These are phyloP conservation scores for Cladophialophora yegresii DNA, from an alignment of 2,329 filamentous ascomycete species.

Conservation along the genomic window DNA sequence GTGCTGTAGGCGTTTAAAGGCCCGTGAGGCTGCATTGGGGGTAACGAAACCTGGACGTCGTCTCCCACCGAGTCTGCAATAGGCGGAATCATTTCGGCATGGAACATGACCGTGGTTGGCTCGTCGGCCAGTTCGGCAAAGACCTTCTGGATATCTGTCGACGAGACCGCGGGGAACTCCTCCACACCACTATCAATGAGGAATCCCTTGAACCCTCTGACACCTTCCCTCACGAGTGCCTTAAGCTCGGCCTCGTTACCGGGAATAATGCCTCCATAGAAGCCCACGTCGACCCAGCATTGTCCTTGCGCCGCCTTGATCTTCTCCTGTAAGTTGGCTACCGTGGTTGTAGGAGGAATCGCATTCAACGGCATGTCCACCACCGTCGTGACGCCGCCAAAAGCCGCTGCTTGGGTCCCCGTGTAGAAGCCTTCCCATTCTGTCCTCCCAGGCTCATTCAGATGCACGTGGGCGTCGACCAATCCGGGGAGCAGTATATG, in stretches of 20 bases:
- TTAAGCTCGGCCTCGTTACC: conserved; percentile 81
- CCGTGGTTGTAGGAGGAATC: conserved; percentile 91
- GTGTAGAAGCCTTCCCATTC: conserved; percentile 99
- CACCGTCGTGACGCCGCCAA: conserved; percentile 93
- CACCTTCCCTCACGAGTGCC: conserved; percentile 78
- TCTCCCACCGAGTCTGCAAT: conserved; percentile 78
- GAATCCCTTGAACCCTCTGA: conserved; percentile 96
- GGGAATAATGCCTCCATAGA: conserved; percentile 92
- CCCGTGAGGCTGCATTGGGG: conserved; percentile 70
- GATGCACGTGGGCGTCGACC: conserved; percentile 94
- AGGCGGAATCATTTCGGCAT: conserved; percentile 96
- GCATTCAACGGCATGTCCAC: conserved; percentile 98
- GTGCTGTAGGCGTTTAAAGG: conserved; percentile 78
- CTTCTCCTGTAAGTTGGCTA: conserved; percentile 80
- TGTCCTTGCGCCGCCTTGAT: conserved; percentile 78
- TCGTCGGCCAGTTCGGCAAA: conserved; percentile 78
- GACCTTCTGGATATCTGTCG: conserved; percentile 73
- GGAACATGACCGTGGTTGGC: conserved; percentile 95
- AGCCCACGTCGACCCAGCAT: conserved; percentile 98
- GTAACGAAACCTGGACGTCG: conserved; percentile 67
- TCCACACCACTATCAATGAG: conserved; percentile 95
- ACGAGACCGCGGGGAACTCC: conserved; percentile 90
- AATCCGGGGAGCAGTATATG: conserved; percentile 83
- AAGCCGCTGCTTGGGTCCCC: conserved; percentile 88
- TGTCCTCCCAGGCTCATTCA: conserved; percentile 93